Base-by-base conservation (phyloP, 108 stramenopile genomes). In the Skeletonema costatum region DNA sequence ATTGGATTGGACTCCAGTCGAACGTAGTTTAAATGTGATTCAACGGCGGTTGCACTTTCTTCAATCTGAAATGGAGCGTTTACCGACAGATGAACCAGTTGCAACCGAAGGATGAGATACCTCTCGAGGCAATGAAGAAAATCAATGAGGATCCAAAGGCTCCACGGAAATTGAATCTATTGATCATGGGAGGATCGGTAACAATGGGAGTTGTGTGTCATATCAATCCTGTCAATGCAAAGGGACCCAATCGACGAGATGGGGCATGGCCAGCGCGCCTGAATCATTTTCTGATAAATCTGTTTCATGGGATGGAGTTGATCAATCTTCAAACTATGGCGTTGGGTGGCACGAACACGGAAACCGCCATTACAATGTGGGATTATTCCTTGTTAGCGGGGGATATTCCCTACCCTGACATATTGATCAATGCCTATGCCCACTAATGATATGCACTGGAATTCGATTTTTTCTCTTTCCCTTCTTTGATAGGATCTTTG, bases 381-480 rank as follows among this genome's bases (percentile, higher is more conserved):
- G 76, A 92, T 58, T 95, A 95, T 69, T 87, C 85, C 19, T 70
- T 95, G 50, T 70, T 92, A 51, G 87, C 89, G 0, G 86, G 73
- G 5, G 88, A 91, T 74, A 69, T 70, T 13, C 81, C 81, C 21
- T 77, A 89, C 73, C 91, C 93, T 4, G 93, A 95, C 68, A 76
- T 95, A 44, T 70, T 95, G 0, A 84, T 95, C 32, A 90, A 91
- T 85, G 88, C 88, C 17, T 95, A 95, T 65, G 80, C 89, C 89
- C 1, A 91, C 91, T 19, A 95, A 95, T 75, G 92, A 93, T 72
- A 87, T 93, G 89, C 92, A 93, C 68, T 87, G 88, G 68, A 83
- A 81, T 71, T 67, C 75, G n/a, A 76, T 84, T n/a, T n/a, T n/a
- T n/a, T n/a, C n/a, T n/a, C n/a, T n/a, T n/a, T n/a, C n/a, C n/a